Conservation (phyloP, 306 rosid genomes). For the apple (Malus domestica) region DNA sequence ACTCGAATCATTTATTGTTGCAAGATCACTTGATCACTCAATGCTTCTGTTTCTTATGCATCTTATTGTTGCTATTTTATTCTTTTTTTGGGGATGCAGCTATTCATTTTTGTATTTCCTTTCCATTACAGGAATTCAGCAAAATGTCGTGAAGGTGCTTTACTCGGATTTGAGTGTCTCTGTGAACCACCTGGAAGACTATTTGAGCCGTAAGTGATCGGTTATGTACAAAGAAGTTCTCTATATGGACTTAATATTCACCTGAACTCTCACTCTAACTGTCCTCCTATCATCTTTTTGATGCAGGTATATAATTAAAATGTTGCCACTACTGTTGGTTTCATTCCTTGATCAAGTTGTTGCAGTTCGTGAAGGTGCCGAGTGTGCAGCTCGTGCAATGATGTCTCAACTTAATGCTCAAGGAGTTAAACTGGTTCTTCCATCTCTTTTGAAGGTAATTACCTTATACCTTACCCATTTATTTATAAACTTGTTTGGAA, state of each 20-base stretch:
- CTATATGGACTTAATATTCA: neutral
- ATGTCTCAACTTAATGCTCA: slow-evolving; percentile 95
- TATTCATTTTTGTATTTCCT: neutral
- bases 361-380: slow-evolving; percentile 93
- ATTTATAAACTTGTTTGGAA: neutral
- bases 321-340: slow-evolving; percentile 86
- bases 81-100: too few relatives aligned
- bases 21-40: neutral
- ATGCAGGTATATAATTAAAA: slow-evolving; percentile 83
- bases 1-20: neutral
- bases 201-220: slow-evolving; percentile 77
- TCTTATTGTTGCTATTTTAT: neutral
- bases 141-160: slow-evolving; percentile 85
- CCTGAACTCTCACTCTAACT: slow-evolving; percentile 4
- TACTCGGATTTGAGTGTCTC: slow-evolving; percentile 94
- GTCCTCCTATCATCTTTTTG: slow-evolving; percentile 3
- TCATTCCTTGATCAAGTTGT: slow-evolving; percentile 96
- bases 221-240: neutral
- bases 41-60: neutral
- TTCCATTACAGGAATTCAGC: slow-evolving; percentile 71
- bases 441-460: slow-evolving; percentile 86
- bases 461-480: neutral
- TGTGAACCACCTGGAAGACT: slow-evolving; percentile 89
- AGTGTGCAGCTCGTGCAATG: slow-evolving; percentile 98
- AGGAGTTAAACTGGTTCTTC: slow-evolving; percentile 98